A percentile compares a stretch with the other conserved stretches of the same genome.
phyloP scores from a whole-genome alignment of 495 filamentous ascomycete genomes.

The Penicillium roqueforti region DNA sequence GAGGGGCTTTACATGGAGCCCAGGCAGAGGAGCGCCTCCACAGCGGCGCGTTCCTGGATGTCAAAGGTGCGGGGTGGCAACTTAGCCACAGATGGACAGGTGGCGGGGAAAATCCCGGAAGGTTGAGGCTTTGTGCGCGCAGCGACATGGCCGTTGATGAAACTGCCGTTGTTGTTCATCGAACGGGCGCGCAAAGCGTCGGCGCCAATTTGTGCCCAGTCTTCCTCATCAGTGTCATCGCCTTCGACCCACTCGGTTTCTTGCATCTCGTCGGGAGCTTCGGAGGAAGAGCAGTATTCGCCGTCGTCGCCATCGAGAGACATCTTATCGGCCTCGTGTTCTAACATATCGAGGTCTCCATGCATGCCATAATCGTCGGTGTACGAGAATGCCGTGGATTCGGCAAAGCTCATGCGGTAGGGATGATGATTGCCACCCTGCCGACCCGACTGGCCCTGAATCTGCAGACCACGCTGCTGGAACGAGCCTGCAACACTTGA shows the following conservation, averaged over 20 bases:
- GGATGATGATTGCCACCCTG: slow-evolving; percentile 40
- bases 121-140: slow-evolving; percentile 31
- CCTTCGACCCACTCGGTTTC: slow-evolving; percentile 67
- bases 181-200: slow-evolving; percentile 75
- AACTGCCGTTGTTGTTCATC: slow-evolving; percentile 41
- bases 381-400: slow-evolving; percentile 71
- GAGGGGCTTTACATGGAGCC: slow-evolving; percentile 71
- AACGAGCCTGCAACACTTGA: slow-evolving; percentile 52
- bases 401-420: slow-evolving; percentile 58
- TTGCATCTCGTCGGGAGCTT: slow-evolving; percentile 60
- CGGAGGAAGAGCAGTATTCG: slow-evolving; percentile 67
- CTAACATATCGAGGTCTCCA: slow-evolving; percentile 62
- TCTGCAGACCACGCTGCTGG: slow-evolving; percentile 58
- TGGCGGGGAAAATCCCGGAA: slow-evolving; percentile 37
- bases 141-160: slow-evolving; percentile 21
- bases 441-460: slow-evolving; percentile 46
- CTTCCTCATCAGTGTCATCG: slow-evolving; percentile 93
- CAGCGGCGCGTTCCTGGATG: slow-evolving; percentile 69
- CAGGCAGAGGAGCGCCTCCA: slow-evolving; percentile 78
- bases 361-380: slow-evolving; percentile 53
- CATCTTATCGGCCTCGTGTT: slow-evolving; percentile 94
- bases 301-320: slow-evolving; percentile 73
- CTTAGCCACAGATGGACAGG: slow-evolving; percentile 39
- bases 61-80: slow-evolving; percentile 37
- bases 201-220: slow-evolving; percentile 89